These are phyloP conservation scores for Sungouiozyma intestinalis DNA, from an alignment of 805 yeast genomes.

Conservation along the genomic window DNA sequence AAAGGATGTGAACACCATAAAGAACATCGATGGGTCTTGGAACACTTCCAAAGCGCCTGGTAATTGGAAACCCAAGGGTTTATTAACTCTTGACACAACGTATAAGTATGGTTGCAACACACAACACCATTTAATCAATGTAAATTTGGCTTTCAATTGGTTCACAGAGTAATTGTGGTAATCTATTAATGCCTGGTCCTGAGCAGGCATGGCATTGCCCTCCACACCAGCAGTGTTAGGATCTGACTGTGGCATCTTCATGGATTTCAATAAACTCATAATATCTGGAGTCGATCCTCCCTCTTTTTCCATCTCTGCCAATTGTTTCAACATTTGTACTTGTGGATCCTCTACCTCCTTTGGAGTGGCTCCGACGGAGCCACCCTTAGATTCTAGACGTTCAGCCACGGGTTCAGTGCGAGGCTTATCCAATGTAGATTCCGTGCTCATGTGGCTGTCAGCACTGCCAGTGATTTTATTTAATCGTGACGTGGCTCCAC, in stretches of 20 bases:
- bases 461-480: conserved; percentile 37
- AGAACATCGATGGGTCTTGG: conserved; percentile 23
- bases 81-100: conserved; percentile 14
- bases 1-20: conserved; percentile 25
- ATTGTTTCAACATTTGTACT: conserved; percentile 20
- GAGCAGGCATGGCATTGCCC: conserved; percentile 6
- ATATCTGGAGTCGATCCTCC: conserved; percentile 18
- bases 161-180: conserved; percentile 24
- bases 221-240: conserved; percentile 2
- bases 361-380: neutral
- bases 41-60: conserved; percentile 5
- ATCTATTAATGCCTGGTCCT: conserved; percentile 17
- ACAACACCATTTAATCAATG: conserved; percentile 25
- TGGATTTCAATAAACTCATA: conserved; percentile 15
- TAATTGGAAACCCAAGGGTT: conserved; percentile 3
- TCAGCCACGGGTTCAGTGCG: neutral
- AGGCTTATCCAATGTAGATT: conserved; percentile 24
- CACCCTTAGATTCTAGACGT: neutral
- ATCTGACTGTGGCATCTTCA: conserved; percentile 9
- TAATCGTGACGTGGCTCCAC: conserved; percentile 44
- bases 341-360: conserved; percentile 10
- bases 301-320: conserved; percentile 18
- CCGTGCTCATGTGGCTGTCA: conserved; percentile 29
- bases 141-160: conserved; percentile 22
- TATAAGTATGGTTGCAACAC: conserved; percentile 24